Percentiles rank a stretch among this genome's conserved stretches.
Evolutionary conservation across 176 grass and related monocot species (phyloP).

Genomic region (Cenchrus fungigraminus): DNA sequence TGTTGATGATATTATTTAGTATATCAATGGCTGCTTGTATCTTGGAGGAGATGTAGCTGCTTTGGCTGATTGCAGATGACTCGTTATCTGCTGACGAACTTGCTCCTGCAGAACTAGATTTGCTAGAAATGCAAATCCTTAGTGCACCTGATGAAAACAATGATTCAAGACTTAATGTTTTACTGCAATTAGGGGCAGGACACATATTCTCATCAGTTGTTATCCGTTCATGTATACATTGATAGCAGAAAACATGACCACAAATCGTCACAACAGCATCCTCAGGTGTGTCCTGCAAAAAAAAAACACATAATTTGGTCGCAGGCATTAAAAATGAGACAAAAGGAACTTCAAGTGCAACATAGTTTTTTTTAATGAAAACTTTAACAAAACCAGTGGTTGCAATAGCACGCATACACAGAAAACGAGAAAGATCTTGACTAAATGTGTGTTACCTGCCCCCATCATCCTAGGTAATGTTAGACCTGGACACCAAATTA

Average conservation of each 20-base stretch:
- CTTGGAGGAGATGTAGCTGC: conserved; percentile 86
- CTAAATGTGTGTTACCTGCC: conserved; percentile 11
- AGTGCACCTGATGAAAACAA: conserved; percentile 83
- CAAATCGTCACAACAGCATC: conserved; percentile 91
- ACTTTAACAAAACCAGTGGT: conserved; percentile 29
- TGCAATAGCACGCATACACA: background rate
- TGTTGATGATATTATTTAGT: conserved; percentile 61
- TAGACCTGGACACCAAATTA: conserved; percentile 11
- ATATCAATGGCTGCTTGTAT: conserved; percentile 77
- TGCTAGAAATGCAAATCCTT: conserved; percentile 65
- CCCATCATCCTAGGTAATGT: background rate
- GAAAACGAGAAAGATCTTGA: background rate
- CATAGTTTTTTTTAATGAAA: background rate
- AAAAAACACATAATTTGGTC: conserved; percentile 31
- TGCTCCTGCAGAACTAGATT: conserved; percentile 53
- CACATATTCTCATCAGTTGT: conserved; percentile 86
- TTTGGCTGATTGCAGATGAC: conserved; percentile 68
- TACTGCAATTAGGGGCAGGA: conserved; percentile 63
- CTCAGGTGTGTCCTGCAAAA: conserved; percentile 88
- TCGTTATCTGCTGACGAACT: conserved; percentile 60
- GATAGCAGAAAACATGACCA: conserved; percentile 98
- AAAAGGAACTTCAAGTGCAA: background rate
- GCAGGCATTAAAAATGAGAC: conserved; percentile 7
- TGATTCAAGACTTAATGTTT: conserved; percentile 63
- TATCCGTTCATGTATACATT: conserved; percentile 83